Base-by-base conservation (phyloP, 352 stramenopile genomes). In the Phytopythium helicoides region DNA sequence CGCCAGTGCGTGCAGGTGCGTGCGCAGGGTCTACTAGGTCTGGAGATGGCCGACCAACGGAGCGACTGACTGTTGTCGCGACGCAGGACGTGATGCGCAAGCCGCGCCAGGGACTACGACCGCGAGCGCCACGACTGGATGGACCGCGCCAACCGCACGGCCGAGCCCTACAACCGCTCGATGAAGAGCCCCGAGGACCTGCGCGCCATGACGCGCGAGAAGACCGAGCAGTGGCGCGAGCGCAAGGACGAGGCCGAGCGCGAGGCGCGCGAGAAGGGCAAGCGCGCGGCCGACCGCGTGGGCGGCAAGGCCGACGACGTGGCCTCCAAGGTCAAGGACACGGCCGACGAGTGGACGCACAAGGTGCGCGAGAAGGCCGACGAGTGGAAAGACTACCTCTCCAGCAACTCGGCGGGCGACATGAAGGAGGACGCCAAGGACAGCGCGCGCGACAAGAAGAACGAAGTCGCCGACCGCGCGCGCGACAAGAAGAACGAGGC, bases 1-100 rank as follows among this genome's bases (percentile, higher is more conserved):
- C 81, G 79, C 19, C 67, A 84, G 31, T 93, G 82, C 54, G 79
- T 93, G 39, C 62, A 85, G 66, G 76, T 86, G 14, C 41, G 22
- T 37, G 11, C 31, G 23, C 14, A 19, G 11, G 16, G 4, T 25
- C 11, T 16, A n/a, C 38, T 47, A 14, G 23, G 8, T n/a, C n/a
- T n/a, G n/a, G n/a, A n/a, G n/a, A n/a, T n/a, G n/a, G n/a, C n/a
- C n/a, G n/a, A n/a, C 23, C 15, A 40, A 14, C 21, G 33, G 40
- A 31, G 2, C 19, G 6, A n/a, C 26, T 3, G 18, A 42, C n/a
- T n/a, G n/a, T n/a, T n/a, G n/a, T n/a, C n/a, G n/a, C n/a, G n/a
- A n/a, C n/a, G 31, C 41, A 88, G 71, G 74, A 87, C 28, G 75
- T 60, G 16, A 76, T 84, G 58, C 56, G 61, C 10, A 69, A 68